Percentiles rank a stretch among this genome's conserved stretches.
These are phyloP conservation scores for Fraxinus paxiana DNA, from an alignment of 305 asterid genomes.

Conservation along the genomic window DNA sequence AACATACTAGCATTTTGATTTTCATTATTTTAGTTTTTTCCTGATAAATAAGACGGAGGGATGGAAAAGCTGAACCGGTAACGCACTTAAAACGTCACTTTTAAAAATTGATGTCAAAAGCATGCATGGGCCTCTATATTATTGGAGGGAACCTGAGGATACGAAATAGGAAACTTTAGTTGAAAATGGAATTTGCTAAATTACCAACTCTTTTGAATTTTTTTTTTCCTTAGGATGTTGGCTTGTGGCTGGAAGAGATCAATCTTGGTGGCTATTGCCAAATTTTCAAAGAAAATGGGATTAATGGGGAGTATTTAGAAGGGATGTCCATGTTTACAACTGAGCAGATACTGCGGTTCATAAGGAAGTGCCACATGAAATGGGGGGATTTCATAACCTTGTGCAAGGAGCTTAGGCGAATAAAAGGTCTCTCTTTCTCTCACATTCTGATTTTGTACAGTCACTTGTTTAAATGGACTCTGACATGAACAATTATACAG, in stretches of 20 bases:
- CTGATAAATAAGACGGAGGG: neutral
- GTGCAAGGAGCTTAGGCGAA: conserved; percentile 99
- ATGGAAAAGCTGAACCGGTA: neutral
- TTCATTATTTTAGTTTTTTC: neutral
- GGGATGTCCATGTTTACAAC: conserved; percentile 99
- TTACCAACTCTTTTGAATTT: conserved; percentile 5
- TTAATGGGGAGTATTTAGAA: conserved; percentile 94
- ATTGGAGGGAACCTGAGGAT: conserved; percentile 9
- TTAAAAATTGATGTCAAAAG: neutral
- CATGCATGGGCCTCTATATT: conserved; percentile 10
- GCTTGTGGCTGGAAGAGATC: conserved; percentile 96
- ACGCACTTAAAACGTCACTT: neutral
- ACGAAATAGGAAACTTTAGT: neutral
- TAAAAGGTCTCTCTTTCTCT: conserved; percentile 59
- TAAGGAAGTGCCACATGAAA: conserved; percentile 98
- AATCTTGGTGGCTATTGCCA: conserved; percentile 83
- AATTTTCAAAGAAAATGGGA: conserved; percentile 83
- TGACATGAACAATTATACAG: neutral
- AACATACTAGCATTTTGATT: neutral
- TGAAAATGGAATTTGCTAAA: conserved; percentile 4
- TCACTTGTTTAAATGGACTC: neutral
- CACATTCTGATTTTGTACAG: neutral
- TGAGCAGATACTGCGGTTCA: conserved; percentile 93
- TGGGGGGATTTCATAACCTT: conserved; percentile 98
- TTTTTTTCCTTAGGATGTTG: conserved; percentile 65